A percentile compares a stretch with the other conserved stretches of the same genome.
Conservation (phyloP, 2,329 filamentous ascomycete species). For the Aureobasidium zeae region DNA sequence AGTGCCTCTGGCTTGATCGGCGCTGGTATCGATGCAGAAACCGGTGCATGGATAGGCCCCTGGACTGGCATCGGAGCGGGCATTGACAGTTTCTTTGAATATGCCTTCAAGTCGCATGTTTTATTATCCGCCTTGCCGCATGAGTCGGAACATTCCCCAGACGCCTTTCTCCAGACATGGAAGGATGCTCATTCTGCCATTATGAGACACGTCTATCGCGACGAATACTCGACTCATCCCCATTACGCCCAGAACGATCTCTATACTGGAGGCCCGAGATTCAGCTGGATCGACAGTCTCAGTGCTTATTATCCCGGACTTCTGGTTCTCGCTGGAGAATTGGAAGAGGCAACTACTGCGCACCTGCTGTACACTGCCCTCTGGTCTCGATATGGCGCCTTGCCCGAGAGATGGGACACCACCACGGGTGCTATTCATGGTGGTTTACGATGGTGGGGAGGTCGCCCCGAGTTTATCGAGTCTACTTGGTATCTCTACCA, state of each 20-base stretch:
- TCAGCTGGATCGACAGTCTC: slow-evolving; percentile 92
- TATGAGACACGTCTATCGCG: slow-evolving; percentile 82
- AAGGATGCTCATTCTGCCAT: slow-evolving; percentile 77
- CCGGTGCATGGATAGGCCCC: slow-evolving; percentile 73
- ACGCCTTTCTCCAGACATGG: slow-evolving; percentile 75
- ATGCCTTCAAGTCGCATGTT: slow-evolving; percentile 89
- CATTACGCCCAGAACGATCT: slow-evolving; percentile 90
- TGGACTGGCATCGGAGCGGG: slow-evolving; percentile 94
- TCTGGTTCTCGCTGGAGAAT: slow-evolving; percentile 72
- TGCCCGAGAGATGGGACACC: slow-evolving; percentile 91
- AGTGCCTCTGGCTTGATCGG: slow-evolving; percentile 83
- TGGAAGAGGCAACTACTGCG: slow-evolving; percentile 83
- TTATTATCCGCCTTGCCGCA: slow-evolving; percentile 61
- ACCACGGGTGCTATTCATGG: slow-evolving; percentile 74
- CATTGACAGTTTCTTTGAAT: slow-evolving; percentile 97
- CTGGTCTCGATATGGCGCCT: slow-evolving; percentile 88
- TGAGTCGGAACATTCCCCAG: slow-evolving; percentile 53
- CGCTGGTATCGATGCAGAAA: slow-evolving; percentile 84
- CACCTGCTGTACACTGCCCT: slow-evolving; percentile 86
- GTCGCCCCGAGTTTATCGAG: slow-evolving; percentile 92
- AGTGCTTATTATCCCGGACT: slow-evolving; percentile 92
- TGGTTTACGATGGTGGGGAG: slow-evolving; percentile 87
- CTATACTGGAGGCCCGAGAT: slow-evolving; percentile 74
- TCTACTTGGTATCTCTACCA: slow-evolving; percentile 94
- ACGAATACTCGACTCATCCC: slow-evolving; percentile 65